Percentiles rank a stretch among this genome's conserved stretches.
phyloP scores from a whole-genome alignment of 345 rosid species.

The Lagerstroemia speciosa region DNA sequence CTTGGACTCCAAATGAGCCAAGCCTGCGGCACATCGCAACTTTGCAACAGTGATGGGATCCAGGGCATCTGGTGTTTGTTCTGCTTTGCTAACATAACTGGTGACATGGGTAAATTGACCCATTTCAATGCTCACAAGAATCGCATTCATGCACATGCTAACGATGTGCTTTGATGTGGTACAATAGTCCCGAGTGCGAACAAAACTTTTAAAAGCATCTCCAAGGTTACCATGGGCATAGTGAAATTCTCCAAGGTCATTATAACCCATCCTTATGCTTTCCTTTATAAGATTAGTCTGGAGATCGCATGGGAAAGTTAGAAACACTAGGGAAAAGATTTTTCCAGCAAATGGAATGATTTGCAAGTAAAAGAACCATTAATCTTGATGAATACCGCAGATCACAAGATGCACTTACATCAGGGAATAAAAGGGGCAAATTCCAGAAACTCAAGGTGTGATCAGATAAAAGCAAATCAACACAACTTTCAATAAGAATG shows the following conservation, averaged over 20 bases:
- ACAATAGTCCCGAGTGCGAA: slow-evolving; percentile 93
- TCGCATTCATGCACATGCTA: slow-evolving; percentile 92
- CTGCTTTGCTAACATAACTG: slow-evolving; percentile 89
- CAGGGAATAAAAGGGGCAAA: background rate
- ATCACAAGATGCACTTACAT: background rate
- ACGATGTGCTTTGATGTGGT: slow-evolving; percentile 87
- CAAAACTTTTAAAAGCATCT: slow-evolving; percentile 87
- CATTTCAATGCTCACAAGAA: slow-evolving; percentile 96
- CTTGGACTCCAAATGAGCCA: slow-evolving; percentile 78
- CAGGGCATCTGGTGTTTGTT: slow-evolving; percentile 69
- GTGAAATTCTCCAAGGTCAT: slow-evolving; percentile 94
- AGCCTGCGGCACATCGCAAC: slow-evolving; percentile 82
- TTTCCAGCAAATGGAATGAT: background rate
- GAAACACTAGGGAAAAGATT: background rate
- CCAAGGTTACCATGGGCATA: slow-evolving; percentile 78
- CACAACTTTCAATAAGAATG: background rate
- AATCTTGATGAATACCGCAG: background rate
- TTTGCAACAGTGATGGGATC: slow-evolving; percentile 59
- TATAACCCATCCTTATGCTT: slow-evolving; percentile 97
- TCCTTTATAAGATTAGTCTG: slow-evolving; percentile 98
- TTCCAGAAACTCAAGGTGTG: background rate
- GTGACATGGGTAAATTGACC: slow-evolving; percentile 91
- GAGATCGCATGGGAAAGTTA: slow-evolving; percentile 5
- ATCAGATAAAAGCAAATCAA: background rate
- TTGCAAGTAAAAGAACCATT: background rate